Base-by-base conservation (phyloP, 148 eudicot genomes). In the Dianthus caryophyllus region DNA sequence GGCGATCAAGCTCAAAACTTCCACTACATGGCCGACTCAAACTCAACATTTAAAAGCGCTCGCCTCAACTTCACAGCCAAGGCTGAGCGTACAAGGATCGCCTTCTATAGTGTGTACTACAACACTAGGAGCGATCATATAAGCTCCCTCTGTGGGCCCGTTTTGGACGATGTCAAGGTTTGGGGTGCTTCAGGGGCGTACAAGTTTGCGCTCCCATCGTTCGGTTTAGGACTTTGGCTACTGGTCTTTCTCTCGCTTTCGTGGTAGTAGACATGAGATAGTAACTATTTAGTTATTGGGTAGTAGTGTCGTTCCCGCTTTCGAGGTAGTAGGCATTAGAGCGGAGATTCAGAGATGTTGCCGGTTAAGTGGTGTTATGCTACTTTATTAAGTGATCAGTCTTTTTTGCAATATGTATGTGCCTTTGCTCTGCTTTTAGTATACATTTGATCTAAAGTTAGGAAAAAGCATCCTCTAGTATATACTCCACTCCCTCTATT, bases 91-190 rank as follows among this genome's bases (percentile, higher is more conserved):
- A 88, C 97, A 0, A 79, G 99, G 15, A 77, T 94, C 25, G 97
- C 97, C 2, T 94, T 94, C 77, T 90, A 79, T 48, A 94, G 99
- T 50, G 79, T 94, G 57, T 94, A 94, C 72, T 94, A 94, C 70
- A 94, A 94, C 71, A 94, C 99, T 1, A 83, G 96, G 76, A 88
- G 75, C n/a, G 99, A 94, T 67, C 97, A 94, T 63, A 79, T 83
- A 90, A 94, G 88, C 84, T 94, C 99, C 38, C 74, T 94, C 56
- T 94, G 99, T 75, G 99, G 99, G 2, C 99, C 99, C 0, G 87
- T 94, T 65, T 81, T 94, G 72, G 99, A 94, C 71, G 97, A 90
- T 77, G 88, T 94, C 11, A 81, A 76, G 71, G 97, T 94, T 11
- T 81, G 82, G 83, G 90, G 84, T n/a, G 71, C 80, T 66, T 84